Evolutionary conservation across 768 basidiomycete genomes (phyloP).

Genomic region (Panus rudis): DNA sequence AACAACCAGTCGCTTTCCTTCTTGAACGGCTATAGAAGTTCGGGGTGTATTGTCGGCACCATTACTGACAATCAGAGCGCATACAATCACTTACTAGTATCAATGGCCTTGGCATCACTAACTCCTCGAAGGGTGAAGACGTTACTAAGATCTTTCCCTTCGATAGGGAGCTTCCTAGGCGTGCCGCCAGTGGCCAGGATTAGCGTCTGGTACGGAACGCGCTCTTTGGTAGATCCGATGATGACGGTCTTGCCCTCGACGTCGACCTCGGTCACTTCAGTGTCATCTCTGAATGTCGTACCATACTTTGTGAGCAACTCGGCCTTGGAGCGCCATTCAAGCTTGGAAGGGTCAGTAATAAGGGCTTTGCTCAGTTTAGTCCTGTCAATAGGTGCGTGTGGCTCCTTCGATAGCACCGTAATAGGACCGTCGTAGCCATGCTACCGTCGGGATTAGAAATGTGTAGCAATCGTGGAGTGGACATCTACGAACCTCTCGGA

Average conservation of each 20-base stretch:
- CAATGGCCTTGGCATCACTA: slow-evolving; percentile 64
- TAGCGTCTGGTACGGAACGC: slow-evolving; percentile 64
- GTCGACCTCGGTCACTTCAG: slow-evolving; percentile 69
- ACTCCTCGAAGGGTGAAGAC: slow-evolving; percentile 71
- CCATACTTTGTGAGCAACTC: slow-evolving; percentile 74
- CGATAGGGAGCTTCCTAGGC: slow-evolving; percentile 70
- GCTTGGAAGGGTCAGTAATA: slow-evolving; percentile 67
- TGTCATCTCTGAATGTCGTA: slow-evolving; percentile 54
- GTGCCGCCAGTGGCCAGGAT: slow-evolving; percentile 73
- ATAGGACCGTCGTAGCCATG: slow-evolving; percentile 74
- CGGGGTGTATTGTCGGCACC: no score
- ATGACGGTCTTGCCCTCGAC: slow-evolving; percentile 53
- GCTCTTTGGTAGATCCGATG: slow-evolving; percentile 52
- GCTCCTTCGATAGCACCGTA: slow-evolving; percentile 73
- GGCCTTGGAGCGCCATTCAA: slow-evolving; percentile 64
- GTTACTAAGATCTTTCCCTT: slow-evolving; percentile 66
- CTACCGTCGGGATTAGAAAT: slow-evolving; percentile 28
- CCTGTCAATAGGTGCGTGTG: slow-evolving; percentile 77
- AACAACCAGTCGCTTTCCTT: slow-evolving; percentile 71
- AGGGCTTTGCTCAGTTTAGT: slow-evolving; percentile 89
- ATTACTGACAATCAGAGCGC: no score
- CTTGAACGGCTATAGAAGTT: slow-evolving; percentile 43
- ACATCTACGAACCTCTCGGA: slow-evolving; percentile 58
- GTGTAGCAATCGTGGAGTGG: background rate
- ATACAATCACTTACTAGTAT: slow-evolving; percentile 41